These are phyloP conservation scores for Eucalyptus albens DNA, from an alignment of 345 rosid species.

Conservation along the genomic window DNA sequence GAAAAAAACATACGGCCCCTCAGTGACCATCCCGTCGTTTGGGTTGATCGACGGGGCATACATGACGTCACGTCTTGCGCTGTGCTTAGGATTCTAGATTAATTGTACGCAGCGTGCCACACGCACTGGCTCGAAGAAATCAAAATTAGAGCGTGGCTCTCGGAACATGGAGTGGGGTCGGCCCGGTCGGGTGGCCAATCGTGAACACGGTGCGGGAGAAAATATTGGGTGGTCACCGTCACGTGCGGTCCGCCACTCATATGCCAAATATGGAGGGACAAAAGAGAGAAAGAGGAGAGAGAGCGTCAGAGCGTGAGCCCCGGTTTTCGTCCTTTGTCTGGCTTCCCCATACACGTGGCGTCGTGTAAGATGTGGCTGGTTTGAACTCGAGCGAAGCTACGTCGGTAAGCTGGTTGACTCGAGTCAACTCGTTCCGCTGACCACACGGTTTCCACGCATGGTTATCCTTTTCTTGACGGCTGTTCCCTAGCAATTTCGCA, in stretches of 20 bases:
- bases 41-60: neutral
- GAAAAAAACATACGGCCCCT: no score
- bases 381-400: fast-evolving
- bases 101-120: neutral
- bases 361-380: no score
- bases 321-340: no score
- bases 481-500: neutral
- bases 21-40: no score
- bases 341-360: no score
- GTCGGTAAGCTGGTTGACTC: neutral
- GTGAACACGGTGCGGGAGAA: neutral
- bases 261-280: no score
- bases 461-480: neutral
- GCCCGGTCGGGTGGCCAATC: neutral
- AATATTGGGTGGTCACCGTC: no score
- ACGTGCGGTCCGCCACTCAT: neutral
- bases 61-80: neutral
- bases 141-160: neutral
- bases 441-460: neutral
- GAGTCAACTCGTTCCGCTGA: neutral
- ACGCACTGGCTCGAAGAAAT: neutral
- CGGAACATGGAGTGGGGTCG: neutral
- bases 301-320: no score
- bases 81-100: neutral
- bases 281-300: no score